Percentiles rank a stretch among this genome's conserved stretches.
phyloP scores from a whole-genome alignment of 1,139 yeast genomes.

The Sugiyamaella pinicola region DNA sequence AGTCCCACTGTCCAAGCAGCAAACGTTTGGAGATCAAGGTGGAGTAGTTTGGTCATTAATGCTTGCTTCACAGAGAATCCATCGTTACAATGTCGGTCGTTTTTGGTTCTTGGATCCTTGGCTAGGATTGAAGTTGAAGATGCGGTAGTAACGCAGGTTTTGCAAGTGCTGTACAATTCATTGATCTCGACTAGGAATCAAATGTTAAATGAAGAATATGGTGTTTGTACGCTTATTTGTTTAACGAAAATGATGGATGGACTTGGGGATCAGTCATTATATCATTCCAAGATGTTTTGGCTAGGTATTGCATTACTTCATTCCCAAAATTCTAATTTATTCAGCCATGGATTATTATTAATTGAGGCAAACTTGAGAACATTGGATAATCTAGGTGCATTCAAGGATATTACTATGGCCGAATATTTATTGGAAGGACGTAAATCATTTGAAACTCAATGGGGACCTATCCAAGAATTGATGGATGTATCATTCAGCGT shows the following conservation, averaged over 20 bases:
- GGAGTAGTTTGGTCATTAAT: constrained; percentile 68
- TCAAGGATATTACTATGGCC: constrained; percentile 32
- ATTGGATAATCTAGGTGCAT: constrained; percentile 37
- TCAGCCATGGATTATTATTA: constrained; percentile 34
- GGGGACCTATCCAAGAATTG: constrained; percentile 52
- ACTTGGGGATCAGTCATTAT: constrained; percentile 54
- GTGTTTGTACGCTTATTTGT: constrained; percentile 43
- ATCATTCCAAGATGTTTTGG: constrained; percentile 69
- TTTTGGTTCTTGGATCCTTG: constrained; percentile 70
- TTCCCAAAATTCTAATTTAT: constrained; percentile 30
- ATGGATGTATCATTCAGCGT: constrained; percentile 47
- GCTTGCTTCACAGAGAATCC: constrained; percentile 63
- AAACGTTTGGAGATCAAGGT: constrained; percentile 65
- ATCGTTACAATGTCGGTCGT: constrained; percentile 70
- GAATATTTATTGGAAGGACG: constrained; percentile 47
- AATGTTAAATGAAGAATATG: constrained; percentile 41
- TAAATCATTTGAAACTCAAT: constrained; percentile 46
- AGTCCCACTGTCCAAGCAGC: constrained; percentile 47
- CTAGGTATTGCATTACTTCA: constrained; percentile 50
- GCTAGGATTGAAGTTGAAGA: constrained; percentile 67
- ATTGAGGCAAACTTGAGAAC: constrained; percentile 35
- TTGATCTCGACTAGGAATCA: constrained; percentile 38
- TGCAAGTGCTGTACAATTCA: constrained; percentile 39
- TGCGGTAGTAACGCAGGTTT: constrained; percentile 55
- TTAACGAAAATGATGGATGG: constrained; percentile 67